Percentiles rank a stretch among this genome's conserved stretches.
Conservation (phyloP, 345 rosid genomes). For the Populus tremula region DNA sequence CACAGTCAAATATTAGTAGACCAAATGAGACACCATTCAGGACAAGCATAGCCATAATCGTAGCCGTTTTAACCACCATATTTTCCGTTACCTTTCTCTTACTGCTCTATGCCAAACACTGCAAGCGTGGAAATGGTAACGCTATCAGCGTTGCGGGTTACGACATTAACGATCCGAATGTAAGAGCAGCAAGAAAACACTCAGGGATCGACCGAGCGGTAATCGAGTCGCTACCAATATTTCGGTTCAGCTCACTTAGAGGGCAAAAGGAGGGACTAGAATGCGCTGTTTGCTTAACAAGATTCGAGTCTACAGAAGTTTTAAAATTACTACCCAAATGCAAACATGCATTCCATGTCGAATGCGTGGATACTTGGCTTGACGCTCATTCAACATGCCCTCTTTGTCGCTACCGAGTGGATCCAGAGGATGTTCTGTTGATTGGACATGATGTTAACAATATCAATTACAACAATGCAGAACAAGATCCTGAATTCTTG, state of each 20-base stretch:
- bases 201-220: slow-evolving; percentile 77
- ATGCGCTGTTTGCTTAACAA: slow-evolving; percentile 74
- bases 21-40: slow-evolving; percentile 40
- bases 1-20: not conserved
- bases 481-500: not conserved
- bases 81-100: slow-evolving; percentile 74
- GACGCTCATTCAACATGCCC: slow-evolving; percentile 95
- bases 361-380: slow-evolving; percentile 95
- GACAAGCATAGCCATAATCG: slow-evolving; percentile 58
- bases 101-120: slow-evolving; percentile 81
- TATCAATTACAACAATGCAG: slow-evolving; percentile 11
- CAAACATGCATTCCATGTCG: slow-evolving; percentile 89
- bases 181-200: slow-evolving; percentile 39
- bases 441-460: slow-evolving; percentile 16
- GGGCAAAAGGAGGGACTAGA: slow-evolving; percentile 81
- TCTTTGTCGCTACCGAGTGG: slow-evolving; percentile 84
- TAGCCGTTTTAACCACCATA: slow-evolving; percentile 60
- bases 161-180: not conserved
- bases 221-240: slow-evolving; percentile 73
- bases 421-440: slow-evolving; percentile 82
- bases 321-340: slow-evolving; percentile 75
- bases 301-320: slow-evolving; percentile 61
- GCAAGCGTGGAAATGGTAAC: slow-evolving; percentile 26
- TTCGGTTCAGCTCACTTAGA: slow-evolving; percentile 66
- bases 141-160: slow-evolving; percentile 12